Base-by-base conservation (phyloP, 2,329 filamentous ascomycete genomes). In the Didymosphaeria variabile region DNA sequence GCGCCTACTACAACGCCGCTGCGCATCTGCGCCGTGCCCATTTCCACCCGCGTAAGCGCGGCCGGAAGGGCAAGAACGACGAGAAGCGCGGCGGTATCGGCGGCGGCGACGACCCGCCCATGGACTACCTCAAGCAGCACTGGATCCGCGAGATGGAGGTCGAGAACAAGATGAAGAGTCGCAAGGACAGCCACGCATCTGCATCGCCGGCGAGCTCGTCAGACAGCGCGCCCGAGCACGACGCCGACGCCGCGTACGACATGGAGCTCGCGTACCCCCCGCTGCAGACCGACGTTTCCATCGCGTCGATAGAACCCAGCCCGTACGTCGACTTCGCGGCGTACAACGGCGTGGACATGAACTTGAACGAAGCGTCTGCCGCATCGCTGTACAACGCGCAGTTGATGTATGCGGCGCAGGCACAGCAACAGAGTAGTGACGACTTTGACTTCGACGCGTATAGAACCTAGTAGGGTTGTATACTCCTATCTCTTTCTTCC, bases 1-100 rank as follows among this genome's bases (percentile, higher is more conserved):
- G 91, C 3, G 92, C 91, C 17, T 95, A 97, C 80, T 97, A 98
- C 80, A 98, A 98, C 71, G 94, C 94, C 0, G 93, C 93, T 0
- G 94, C 93, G 0, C 94, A 98, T 75, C 85, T 98, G 9, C 87
- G 94, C 45, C 89, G 94, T 53, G 90, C 91, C 0, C 94, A 98
- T 76, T 98, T 97, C 83, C 91, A 91, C 73, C 90, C 87, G 1
- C 84, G 86, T 67, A 86, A 87, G 73, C 81, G 85, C 23, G 87
- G 86, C 9, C 79, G 86, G 52, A 81, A 81, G 68, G 83, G 84
- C 50, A 87, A 86, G 72, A 84, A 85, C 59, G 85, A 85, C 63
- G 85, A 88, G 76, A 84, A 85, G 67, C 81, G 87, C 51, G 86
- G 86, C 52, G 87, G 86, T 26, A 88, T 87, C 67, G 86, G 86